Conservation (phyloP, 345 rosid genomes). For the Gossypium arboreum region DNA sequence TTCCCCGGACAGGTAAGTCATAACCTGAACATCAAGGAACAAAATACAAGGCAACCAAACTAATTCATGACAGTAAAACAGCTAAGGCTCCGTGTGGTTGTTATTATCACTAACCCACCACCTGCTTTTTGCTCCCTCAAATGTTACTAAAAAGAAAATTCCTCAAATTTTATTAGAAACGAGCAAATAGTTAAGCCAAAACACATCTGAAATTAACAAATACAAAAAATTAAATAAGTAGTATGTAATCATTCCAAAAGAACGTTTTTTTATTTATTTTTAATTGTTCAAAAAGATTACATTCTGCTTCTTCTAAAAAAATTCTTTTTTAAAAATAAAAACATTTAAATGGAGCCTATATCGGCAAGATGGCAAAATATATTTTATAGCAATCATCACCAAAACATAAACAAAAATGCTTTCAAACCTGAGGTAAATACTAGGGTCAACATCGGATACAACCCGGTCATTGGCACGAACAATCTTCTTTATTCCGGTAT, state of each 20-base stretch:
- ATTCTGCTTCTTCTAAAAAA: not conserved
- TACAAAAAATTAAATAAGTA: not conserved
- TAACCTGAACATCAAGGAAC: not conserved
- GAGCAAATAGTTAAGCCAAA: not conserved
- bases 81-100: not conserved
- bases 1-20: not conserved
- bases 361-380: not conserved
- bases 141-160: not conserved
- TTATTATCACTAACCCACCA: not conserved
- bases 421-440: conserved; percentile 53
- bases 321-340: no score
- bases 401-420: not conserved
- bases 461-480: conserved; percentile 71
- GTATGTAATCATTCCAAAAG: not conserved
- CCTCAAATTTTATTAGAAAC: not conserved
- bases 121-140: not conserved
- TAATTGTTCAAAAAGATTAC: not conserved
- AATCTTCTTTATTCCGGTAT: conserved; percentile 76
- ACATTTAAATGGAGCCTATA: not conserved
- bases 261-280: not conserved
- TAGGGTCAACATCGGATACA: conserved; percentile 43
- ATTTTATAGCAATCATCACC: not conserved
- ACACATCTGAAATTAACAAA: not conserved
- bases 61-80: not conserved
- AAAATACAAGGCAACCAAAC: not conserved